Evolutionary conservation across 805 yeast genomes (phyloP).

Genomic region (Kodamaea sagamina): DNA sequence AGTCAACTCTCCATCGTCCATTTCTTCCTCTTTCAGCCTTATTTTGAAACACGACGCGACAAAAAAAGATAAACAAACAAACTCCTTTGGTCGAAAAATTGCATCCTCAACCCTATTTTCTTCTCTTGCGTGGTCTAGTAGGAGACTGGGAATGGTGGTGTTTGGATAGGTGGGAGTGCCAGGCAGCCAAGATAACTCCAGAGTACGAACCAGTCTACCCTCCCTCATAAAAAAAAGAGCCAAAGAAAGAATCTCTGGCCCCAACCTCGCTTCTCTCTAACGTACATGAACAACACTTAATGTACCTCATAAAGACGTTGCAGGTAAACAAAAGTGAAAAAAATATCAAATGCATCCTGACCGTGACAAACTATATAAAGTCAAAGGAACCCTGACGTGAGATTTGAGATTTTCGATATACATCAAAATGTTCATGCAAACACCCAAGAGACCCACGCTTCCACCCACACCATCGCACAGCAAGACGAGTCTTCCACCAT

Average conservation of each 20-base stretch:
- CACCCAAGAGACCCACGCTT: conserved; percentile 37
- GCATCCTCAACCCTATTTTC: not conserved
- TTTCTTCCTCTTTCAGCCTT: too few species aligned
- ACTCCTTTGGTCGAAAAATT: too few species aligned
- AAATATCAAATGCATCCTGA: conserved; percentile 3
- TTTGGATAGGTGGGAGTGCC: too few species aligned
- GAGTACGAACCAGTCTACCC: too few species aligned
- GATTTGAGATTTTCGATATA: not conserved
- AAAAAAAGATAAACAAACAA: too few species aligned
- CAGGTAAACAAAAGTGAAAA: conserved; percentile 1
- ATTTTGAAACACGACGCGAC: too few species aligned
- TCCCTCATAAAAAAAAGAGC: too few species aligned
- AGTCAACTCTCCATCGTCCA: too few species aligned
- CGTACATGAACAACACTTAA: not conserved
- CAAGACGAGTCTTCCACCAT: conserved; percentile 40
- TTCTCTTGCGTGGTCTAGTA: not conserved
- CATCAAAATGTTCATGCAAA: conserved; percentile 28
- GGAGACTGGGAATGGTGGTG: not conserved
- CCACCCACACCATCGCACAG: conserved; percentile 25
- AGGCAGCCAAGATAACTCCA: too few species aligned
- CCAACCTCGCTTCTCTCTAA: not conserved
- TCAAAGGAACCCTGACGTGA: conserved; percentile 4
- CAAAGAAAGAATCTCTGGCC: not conserved
- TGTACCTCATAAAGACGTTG: conserved; percentile 5
- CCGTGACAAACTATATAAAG: conserved; percentile 4